Evolutionary conservation across 495 filamentous ascomycete genomes (phyloP).

Genomic region (Talaromyces liani): DNA sequence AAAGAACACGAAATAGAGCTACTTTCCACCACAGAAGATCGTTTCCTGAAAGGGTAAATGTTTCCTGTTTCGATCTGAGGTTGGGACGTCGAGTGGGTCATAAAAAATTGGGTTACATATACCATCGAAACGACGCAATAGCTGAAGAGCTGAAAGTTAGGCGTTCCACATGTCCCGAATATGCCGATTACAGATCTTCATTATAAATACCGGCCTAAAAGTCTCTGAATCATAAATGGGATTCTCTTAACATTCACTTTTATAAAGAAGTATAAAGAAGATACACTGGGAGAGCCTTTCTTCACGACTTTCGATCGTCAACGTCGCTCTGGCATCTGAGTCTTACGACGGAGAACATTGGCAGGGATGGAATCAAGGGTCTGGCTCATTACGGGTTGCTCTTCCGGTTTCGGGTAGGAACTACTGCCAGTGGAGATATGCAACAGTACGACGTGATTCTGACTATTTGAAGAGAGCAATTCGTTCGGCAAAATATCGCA

Average conservation of each 20-base stretch:
- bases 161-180: not conserved
- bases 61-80: no score
- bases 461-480: slow-evolving; percentile 1
- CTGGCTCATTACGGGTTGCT: slow-evolving; percentile 4
- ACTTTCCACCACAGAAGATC: no score
- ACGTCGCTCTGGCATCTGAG: not conserved
- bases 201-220: not conserved
- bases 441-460: not conserved
- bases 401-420: slow-evolving; percentile 6
- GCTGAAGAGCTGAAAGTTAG: not conserved
- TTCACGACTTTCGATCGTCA: not conserved
- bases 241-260: not conserved
- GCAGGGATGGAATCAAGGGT: not conserved
- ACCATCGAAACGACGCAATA: not conserved
- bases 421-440: not conserved
- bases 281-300: not conserved
- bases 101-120: not conserved
- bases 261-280: not conserved
- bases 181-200: not conserved
- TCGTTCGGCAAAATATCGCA: slow-evolving; percentile 18
- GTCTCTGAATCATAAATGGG: not conserved
- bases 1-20: no score
- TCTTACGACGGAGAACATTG: not conserved
- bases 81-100: not conserved
- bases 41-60: no score